Base-by-base conservation (phyloP, 805 yeast species). In the Kodamaea fukazawae region DNA sequence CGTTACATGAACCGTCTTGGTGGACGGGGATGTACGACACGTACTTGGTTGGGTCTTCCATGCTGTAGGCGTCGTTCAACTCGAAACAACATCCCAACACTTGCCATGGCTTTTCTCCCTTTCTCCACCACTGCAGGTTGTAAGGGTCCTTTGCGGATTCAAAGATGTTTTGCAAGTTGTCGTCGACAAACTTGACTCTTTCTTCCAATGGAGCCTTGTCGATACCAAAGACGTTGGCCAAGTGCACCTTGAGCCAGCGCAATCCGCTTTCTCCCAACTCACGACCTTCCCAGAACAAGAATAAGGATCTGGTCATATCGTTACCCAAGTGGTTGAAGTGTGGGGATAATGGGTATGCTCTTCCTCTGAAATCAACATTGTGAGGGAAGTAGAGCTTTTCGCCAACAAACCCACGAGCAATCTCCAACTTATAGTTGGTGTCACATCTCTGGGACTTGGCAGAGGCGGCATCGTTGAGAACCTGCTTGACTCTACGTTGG, bases 381-480 rank as follows among this genome's bases (percentile, higher is more conserved):
- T 86, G 91, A 7, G 95, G 93, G 67, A 85, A 85, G 55, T 75
- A 84, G 51, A 85, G 75, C 47, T 63, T 65, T 58, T 85, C 93
- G 16, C 95, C 95, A 42, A 75, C 84, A 63, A 61, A 83, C 0
- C 96, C 96, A 48, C 98, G 75, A 0, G 99, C 98, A 56, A 93
- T 88, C 61, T 93, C 99, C 38, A 93, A 65, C 59, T 88, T 93
- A 61, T 93, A 93, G 59, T 93, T 91, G 46, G 86, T 73, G 61
- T 90, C 97, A 67, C 99, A 93, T 60, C 99, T 78, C 58, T 83
- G 85, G 0, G 98, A 90, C 60, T 93, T 79, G 46, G 75, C 71
- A 15, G 83, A 70, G 8, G 85, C 77, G 44, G 80, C 81, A 31
- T 78, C 81, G 47, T 79, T 76, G 14, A 80, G 71, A 7, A 77